Evolutionary conservation across 129 eudicot genomes (phyloP).

Genomic region (Lactuca saligna): DNA sequence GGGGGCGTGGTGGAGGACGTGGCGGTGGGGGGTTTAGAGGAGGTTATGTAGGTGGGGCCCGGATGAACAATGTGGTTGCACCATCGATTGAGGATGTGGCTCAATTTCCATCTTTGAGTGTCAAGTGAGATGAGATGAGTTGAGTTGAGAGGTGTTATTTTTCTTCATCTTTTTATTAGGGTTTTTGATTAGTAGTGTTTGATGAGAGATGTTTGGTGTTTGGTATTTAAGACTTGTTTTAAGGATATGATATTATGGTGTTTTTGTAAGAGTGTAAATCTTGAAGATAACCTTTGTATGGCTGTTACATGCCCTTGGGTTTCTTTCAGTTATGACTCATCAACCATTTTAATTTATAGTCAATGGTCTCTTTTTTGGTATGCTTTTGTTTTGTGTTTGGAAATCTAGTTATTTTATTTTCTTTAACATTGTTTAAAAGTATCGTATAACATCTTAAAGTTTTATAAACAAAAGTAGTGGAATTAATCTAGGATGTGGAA

Average conservation of each 20-base stretch:
- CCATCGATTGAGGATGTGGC: slow-evolving; percentile 66
- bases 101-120: slow-evolving; percentile 80
- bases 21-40: slow-evolving; percentile 67
- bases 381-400: neutral
- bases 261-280: slow-evolving; percentile 47
- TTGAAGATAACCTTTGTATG: slow-evolving; percentile 41
- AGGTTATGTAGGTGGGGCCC: slow-evolving; percentile 42
- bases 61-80: slow-evolving; percentile 37
- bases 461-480: too few relatives aligned
- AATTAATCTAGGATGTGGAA: too few relatives aligned
- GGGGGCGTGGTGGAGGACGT: slow-evolving; percentile 62
- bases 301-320: slow-evolving; percentile 25
- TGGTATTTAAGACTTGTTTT: slow-evolving; percentile 9
- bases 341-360: neutral
- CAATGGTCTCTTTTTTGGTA: neutral
- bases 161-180: neutral
- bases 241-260: neutral
- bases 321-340: slow-evolving; percentile 9
- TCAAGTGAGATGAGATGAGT: slow-evolving; percentile 44
- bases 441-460: too few relatives aligned
- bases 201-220: slow-evolving; percentile 18
- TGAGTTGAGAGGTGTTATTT: slow-evolving; percentile 9
- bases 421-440: too few relatives aligned
- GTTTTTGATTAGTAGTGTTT: slow-evolving; percentile 2
- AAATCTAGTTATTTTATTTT: neutral